phyloP scores from a whole-genome alignment of 345 rosid species.

The Lepidium africanum region DNA sequence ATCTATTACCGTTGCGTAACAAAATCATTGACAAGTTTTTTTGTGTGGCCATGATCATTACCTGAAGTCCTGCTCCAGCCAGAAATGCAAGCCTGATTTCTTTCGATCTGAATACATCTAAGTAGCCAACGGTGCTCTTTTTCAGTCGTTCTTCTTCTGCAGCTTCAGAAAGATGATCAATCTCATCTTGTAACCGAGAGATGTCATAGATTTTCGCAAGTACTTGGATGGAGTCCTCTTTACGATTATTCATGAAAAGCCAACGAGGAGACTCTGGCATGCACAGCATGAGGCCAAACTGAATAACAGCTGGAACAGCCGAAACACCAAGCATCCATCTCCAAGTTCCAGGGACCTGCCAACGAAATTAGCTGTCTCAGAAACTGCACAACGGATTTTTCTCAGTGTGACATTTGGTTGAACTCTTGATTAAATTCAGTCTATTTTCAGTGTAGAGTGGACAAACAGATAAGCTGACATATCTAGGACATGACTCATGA shows the following conservation, averaged over 20 bases:
- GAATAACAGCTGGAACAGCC: constrained; percentile 80
- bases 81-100: constrained; percentile 87
- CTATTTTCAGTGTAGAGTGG: too few species aligned
- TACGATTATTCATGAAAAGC: constrained; percentile 83
- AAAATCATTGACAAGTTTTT: neutral
- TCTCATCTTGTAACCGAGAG: constrained; percentile 79
- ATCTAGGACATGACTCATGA: constrained; percentile 36
- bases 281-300: constrained; percentile 64
- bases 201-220: constrained; percentile 65
- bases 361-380: neutral
- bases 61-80: constrained; percentile 99
- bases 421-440: too few species aligned
- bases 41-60: constrained; percentile 7
- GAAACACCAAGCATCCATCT: constrained; percentile 99
- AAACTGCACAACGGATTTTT: neutral
- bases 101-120: constrained; percentile 68
- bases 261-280: constrained; percentile 98
- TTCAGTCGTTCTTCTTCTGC: constrained; percentile 54
- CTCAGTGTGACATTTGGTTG: too few species aligned
- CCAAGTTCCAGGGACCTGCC: constrained; percentile 97
- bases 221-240: constrained; percentile 47
- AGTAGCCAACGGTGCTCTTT: constrained; percentile 40
- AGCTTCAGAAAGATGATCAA: constrained; percentile 58
- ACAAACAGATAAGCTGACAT: constrained; percentile 37
- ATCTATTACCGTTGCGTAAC: too few species aligned